A percentile compares a stretch with the other conserved stretches of the same genome.
phyloP scores from a whole-genome alignment of 2,329 filamentous ascomycete genomes.

The Talaromyces marneffei region DNA sequence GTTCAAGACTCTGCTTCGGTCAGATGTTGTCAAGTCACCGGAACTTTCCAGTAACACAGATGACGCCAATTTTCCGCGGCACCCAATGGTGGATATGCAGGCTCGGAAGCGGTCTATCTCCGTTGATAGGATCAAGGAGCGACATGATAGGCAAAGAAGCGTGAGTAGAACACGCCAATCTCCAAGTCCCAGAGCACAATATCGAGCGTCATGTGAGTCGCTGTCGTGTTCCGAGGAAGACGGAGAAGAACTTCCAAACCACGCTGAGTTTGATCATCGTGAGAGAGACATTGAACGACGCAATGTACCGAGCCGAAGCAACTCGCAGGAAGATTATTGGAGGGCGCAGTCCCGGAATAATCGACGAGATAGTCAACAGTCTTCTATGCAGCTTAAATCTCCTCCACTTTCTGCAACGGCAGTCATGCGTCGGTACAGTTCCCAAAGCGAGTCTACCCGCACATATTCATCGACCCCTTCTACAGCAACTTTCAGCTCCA shows the following conservation, averaged over 20 bases:
- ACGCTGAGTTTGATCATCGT: not conserved
- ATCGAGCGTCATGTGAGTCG: constrained; percentile 6
- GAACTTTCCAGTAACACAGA: not conserved
- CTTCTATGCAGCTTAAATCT: constrained; percentile 26
- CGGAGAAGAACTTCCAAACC: not conserved
- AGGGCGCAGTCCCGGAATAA: constrained; percentile 10
- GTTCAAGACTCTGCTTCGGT: constrained; percentile 9
- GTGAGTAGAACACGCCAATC: not conserved
- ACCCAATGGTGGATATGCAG: constrained; percentile 14
- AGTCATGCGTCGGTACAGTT: constrained; percentile 32
- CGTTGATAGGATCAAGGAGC: not conserved
- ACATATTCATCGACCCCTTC: constrained; percentile 24
- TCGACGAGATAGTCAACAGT: constrained; percentile 9
- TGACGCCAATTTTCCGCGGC: constrained; percentile 6
- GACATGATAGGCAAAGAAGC: not conserved
- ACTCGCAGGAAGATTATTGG: constrained; percentile 2
- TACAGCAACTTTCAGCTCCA: constrained; percentile 26
- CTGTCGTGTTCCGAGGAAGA: constrained; percentile 7
- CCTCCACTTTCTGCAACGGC: constrained; percentile 34
- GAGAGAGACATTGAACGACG: not conserved
- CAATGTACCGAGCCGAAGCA: not conserved
- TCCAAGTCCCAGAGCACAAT: not conserved
- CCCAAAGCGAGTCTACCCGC: constrained; percentile 23
- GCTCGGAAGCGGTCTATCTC: constrained; percentile 9
- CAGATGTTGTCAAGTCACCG: not conserved